phyloP scores from a whole-genome alignment of 306 rosid species.

The Dicorynia guianensis region DNA sequence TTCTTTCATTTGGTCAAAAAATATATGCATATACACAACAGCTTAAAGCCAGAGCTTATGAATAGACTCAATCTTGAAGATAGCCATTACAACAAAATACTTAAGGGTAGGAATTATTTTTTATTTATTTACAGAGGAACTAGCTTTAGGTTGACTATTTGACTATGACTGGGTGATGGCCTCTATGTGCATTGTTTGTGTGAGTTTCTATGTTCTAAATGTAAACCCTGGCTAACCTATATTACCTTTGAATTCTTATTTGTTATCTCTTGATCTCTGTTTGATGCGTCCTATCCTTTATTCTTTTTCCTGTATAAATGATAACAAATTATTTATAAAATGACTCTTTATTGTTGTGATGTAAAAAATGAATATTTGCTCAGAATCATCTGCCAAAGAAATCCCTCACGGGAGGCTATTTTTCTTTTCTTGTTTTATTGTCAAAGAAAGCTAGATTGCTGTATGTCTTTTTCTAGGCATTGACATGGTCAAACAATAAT shows the following conservation, averaged over 20 bases:
- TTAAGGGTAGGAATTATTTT: neutral
- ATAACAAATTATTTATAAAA: neutral
- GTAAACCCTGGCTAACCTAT: neutral
- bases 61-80: neutral
- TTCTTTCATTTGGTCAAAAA: neutral
- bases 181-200: neutral
- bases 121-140: neutral
- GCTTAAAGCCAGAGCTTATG: too few relatives aligned
- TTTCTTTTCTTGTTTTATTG: too few relatives aligned
- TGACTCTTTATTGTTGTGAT: too few relatives aligned
- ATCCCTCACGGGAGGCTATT: too few relatives aligned
- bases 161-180: neutral
- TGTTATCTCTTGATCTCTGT: neutral
- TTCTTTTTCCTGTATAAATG: neutral
- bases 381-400: neutral
- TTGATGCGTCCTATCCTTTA: neutral
- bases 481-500: too few relatives aligned
- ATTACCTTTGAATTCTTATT: neutral
- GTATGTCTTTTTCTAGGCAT: too few relatives aligned
- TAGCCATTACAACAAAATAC: neutral
- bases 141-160: neutral
- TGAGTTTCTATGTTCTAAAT: neutral
- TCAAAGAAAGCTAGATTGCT: too few relatives aligned
- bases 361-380: too few relatives aligned
- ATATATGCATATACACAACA: neutral